These are phyloP conservation scores for Saccharomycopsis fodiens DNA, from an alignment of 805 yeast genomes.

Conservation along the genomic window DNA sequence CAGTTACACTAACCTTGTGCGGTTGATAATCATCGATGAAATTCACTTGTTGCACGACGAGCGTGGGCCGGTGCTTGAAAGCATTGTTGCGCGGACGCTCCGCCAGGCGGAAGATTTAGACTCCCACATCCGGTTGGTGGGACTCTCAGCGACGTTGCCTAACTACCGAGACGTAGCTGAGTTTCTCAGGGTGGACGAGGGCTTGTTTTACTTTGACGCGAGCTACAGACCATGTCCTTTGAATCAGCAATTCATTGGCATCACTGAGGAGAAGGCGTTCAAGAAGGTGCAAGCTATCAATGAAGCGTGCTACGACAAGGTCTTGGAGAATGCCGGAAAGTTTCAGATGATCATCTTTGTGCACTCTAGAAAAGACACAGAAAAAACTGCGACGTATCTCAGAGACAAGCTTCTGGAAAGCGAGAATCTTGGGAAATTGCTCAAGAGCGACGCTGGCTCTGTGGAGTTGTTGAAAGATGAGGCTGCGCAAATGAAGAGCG, in stretches of 20 bases:
- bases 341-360: constrained; percentile 87
- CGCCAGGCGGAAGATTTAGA: constrained; percentile 38
- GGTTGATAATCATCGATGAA: constrained; percentile 79
- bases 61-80: constrained; percentile 91
- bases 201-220: constrained; percentile 76
- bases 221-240: constrained; percentile 88
- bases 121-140: constrained; percentile 41
- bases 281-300: constrained; percentile 78
- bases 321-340: constrained; percentile 52
- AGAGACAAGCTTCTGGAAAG: constrained; percentile 53
- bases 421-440: constrained; percentile 37
- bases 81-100: constrained; percentile 71
- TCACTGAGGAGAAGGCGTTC: constrained; percentile 74
- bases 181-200: constrained; percentile 60
- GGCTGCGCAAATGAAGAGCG: constrained; percentile 45
- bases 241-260: constrained; percentile 80
- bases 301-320: constrained; percentile 81
- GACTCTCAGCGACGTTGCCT: constrained; percentile 18
- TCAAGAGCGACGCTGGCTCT: constrained; percentile 48
- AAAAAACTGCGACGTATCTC: constrained; percentile 70
- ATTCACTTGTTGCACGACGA: constrained; percentile 88
- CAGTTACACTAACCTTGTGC: constrained; percentile 55
- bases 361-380: constrained; percentile 89
- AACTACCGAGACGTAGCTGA: constrained; percentile 60
- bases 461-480: constrained; percentile 58